phyloP scores from a whole-genome alignment of 495 filamentous ascomycete species.

The Hypoxylon lienhwacheense region DNA sequence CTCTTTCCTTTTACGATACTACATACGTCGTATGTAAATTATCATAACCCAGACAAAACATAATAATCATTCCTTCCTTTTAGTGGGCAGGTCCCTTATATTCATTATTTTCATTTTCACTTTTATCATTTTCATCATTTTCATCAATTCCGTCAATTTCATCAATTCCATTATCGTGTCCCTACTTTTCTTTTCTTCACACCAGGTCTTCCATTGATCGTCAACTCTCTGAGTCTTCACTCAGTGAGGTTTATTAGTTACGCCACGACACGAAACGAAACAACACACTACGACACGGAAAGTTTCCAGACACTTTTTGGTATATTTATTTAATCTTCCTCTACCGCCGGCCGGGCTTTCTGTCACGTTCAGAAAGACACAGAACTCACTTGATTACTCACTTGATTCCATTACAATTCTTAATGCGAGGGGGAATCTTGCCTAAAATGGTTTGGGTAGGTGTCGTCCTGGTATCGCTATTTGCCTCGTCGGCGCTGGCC shows the following conservation, averaged over 20 bases:
- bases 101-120: no score
- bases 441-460: constrained; percentile 31
- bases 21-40: background rate
- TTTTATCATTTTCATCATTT: no score
- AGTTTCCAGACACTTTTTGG: constrained; percentile 34
- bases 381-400: no score
- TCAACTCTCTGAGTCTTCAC: constrained; percentile 24
- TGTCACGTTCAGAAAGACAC: constrained; percentile 11
- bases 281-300: constrained; percentile 22
- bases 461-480: constrained; percentile 27
- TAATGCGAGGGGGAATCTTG: constrained; percentile 13
- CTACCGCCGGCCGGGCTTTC: constrained; percentile 38
- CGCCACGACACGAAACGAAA: no score
- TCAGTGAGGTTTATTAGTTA: no score
- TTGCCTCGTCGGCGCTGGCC: constrained; percentile 31
- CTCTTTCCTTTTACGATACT: constrained; percentile 20
- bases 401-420: no score
- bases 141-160: no score
- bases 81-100: constrained; percentile 38
- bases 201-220: constrained; percentile 26
- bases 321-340: constrained; percentile 24
- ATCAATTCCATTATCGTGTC: no score
- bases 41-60: constrained; percentile 37
- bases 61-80: constrained; percentile 28
- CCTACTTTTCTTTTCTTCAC: background rate